phyloP scores from a whole-genome alignment of 23 red algal genomes.

The Chondrus crispus region DNA sequence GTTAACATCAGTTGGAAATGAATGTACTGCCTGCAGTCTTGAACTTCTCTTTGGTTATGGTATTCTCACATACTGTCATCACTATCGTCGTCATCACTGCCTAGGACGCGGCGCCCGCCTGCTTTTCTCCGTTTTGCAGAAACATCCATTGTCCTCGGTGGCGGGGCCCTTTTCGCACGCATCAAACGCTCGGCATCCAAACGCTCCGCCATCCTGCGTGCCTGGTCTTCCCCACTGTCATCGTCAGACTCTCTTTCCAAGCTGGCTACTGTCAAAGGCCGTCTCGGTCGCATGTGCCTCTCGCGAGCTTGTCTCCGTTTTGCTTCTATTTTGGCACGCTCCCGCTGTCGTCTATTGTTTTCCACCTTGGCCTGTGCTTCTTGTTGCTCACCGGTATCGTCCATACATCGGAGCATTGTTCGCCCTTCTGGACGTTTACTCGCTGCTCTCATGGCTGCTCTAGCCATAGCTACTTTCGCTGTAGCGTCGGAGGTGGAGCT shows the following conservation, averaged over 20 bases:
- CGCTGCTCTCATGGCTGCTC: conserved; percentile 17
- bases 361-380: conserved; percentile 48
- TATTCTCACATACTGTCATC: conserved; percentile 40
- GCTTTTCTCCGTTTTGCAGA: conserved; percentile 48
- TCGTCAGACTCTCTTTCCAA: conserved; percentile 50
- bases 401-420: conserved; percentile 52
- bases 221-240: conserved; percentile 55
- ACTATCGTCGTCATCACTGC: conserved; percentile 28
- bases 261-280: conserved; percentile 11
- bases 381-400: conserved; percentile 33
- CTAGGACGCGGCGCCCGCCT: conserved; percentile 25
- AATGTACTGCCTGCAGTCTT: too few relatives aligned
- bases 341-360: conserved; percentile 5
- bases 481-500: conserved; percentile 4
- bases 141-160: conserved; percentile 17
- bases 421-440: conserved; percentile 1
- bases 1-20: too few relatives aligned
- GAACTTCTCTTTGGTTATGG: too few relatives aligned
- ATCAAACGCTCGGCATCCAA: conserved; percentile 43
- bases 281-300: conserved; percentile 18
- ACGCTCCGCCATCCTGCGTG: conserved; percentile 36
- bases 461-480: conserved; percentile 43
- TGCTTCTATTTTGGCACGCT: conserved; percentile 41
- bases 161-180: conserved; percentile 19
- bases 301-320: conserved; percentile 40